Base-by-base conservation (phyloP, 768 basidiomycete species). In the Mycena crocata region DNA sequence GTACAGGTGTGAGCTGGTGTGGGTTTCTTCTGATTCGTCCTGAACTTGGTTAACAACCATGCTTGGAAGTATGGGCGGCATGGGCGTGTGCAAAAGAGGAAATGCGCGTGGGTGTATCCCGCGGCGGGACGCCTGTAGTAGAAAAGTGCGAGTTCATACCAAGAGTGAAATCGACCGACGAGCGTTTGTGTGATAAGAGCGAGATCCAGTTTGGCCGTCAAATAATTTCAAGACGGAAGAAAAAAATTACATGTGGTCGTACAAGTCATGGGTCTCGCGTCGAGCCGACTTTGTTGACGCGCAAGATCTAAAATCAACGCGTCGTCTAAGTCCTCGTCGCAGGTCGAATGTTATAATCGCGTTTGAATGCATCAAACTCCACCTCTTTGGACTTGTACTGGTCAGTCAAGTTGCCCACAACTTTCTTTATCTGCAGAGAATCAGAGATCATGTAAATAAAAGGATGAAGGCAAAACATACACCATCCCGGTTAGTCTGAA, bases 301-400 rank as follows among this genome's bases (percentile, higher is more conserved):
- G 34, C 30, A 26, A 30, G 26, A 48, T 7, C 46, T 15, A 17
- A 3, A 26, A 56, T 45, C 49, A 37, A 67, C 55, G 70, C 62
- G 62, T 62, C 52, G 46, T 62, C 60, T 50, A 68, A 56, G 37
- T 14, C 30, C 39, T 39, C 13, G 64, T 48, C 26, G 88, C 86
- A 21, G 89, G 86, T 34, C 92, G 88, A 70, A 94, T 91, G 67
- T 88, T 88, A 76, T 93, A 89, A 59, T 94, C 91, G 72, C 81
- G 83, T 76, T 93, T 93, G 81, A 95, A 93, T 30, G 80, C 78
- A 72, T 94, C 91, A 68, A 95, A 90, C 64, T 94, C 94, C 66
- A 88, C 85, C 72, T 95, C 96, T 78, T 93, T 96, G 56, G 85
- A 81, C 80, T 94, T 95, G 84, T 98, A 96, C 80, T 95, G 94